Conservation (phyloP, 192 early-diverging fungal species). For the Coemansia sp. region DNA sequence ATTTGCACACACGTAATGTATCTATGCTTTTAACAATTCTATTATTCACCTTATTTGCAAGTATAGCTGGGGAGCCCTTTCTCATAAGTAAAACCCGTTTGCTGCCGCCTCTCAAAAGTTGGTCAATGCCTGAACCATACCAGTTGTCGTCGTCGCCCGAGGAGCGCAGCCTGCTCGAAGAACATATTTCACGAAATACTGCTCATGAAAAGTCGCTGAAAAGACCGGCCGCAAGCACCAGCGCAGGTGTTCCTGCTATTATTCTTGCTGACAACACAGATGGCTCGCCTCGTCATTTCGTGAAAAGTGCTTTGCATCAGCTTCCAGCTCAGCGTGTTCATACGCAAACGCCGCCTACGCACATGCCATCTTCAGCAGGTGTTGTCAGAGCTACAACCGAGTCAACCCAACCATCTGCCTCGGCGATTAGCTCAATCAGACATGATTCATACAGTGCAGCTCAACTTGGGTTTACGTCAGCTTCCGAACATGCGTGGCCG, state of each 20-base stretch:
- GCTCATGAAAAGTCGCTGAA: not conserved
- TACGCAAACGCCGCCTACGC: not conserved
- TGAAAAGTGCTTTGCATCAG: not conserved
- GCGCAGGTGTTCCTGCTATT: not conserved
- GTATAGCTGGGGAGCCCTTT: no score
- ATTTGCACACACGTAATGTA: no score
- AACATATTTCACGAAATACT: not conserved
- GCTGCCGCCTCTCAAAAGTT: not conserved
- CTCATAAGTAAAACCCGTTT: conserved; percentile 1
- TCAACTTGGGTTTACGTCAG: not conserved
- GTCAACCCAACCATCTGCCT: not conserved
- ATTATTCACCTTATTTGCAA: no score
- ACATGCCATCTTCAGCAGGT: not conserved
- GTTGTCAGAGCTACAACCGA: not conserved
- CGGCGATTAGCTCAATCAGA: not conserved
- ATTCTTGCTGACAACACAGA: not conserved
- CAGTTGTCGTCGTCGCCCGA: conserved; percentile 11
- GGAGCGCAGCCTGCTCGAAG: conserved; percentile 7
- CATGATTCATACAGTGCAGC: not conserved
- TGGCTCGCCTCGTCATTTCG: not conserved
- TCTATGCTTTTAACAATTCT: no score
- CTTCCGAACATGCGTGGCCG: not conserved
- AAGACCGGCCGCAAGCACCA: not conserved
- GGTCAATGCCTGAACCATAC: conserved; percentile 8
- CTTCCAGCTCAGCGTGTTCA: not conserved